phyloP scores from a whole-genome alignment of 805 yeast genomes.

The Sugiyamaella chiloensis region DNA sequence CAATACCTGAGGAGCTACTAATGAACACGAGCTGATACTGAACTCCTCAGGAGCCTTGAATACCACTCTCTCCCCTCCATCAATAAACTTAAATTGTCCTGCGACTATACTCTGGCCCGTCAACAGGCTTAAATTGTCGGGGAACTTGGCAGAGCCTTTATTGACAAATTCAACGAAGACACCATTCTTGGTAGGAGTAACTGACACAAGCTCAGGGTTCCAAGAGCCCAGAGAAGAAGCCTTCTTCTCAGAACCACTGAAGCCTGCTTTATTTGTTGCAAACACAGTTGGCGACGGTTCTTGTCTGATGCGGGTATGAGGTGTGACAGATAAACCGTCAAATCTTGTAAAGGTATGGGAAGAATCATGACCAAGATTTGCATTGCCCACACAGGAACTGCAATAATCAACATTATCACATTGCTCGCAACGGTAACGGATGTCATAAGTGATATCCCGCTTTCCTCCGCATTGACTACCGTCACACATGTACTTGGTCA shows the following conservation, averaged over 20 bases:
- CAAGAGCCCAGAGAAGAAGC: background rate
- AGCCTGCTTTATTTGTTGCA: background rate
- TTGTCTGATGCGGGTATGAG: background rate
- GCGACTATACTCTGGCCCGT: background rate
- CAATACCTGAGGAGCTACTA: constrained; percentile 36
- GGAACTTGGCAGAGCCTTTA: background rate
- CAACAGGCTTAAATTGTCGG: background rate
- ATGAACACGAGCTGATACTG: background rate
- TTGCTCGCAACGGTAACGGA: constrained; percentile 46
- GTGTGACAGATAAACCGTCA: background rate
- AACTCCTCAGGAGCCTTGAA: background rate
- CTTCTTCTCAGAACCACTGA: background rate
- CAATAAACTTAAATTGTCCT: background rate
- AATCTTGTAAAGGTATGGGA: constrained; percentile 15
- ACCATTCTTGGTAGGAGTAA: background rate
- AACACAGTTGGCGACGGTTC: background rate
- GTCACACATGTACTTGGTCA: background rate
- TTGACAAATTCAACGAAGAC: background rate
- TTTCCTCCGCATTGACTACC: background rate
- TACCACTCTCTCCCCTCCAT: background rate
- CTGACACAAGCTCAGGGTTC: background rate
- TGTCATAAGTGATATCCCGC: constrained; percentile 30
- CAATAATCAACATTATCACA: constrained; percentile 53
- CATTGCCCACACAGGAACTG: constrained; percentile 31
- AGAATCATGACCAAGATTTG: background rate